A percentile compares a stretch with the other conserved stretches of the same genome.
These are phyloP conservation scores for Albugo laibachii DNA, from an alignment of 352 stramenopile species.

Conservation along the genomic window DNA sequence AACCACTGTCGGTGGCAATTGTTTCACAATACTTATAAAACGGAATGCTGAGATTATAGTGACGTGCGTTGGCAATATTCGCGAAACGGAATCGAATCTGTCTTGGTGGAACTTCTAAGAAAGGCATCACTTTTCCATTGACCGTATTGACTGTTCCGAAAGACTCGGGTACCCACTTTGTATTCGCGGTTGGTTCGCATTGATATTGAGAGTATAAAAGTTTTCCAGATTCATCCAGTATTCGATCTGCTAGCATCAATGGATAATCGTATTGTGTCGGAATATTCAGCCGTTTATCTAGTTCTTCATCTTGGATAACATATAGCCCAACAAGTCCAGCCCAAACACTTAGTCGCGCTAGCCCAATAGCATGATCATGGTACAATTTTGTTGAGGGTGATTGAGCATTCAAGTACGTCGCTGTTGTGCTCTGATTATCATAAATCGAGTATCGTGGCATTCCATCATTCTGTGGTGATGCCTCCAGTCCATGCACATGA, in stretches of 20 bases:
- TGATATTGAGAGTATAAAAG: constrained; percentile 54
- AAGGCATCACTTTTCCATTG: constrained; percentile 54
- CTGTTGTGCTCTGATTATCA: constrained; percentile 32
- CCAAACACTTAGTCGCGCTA: constrained; percentile 48
- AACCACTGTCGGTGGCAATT: constrained; percentile 45
- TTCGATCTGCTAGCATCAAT: constrained; percentile 24
- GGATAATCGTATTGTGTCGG: constrained; percentile 25
- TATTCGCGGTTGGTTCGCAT: constrained; percentile 18
- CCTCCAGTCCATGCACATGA: constrained; percentile 48
- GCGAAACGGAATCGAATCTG: constrained; percentile 38
- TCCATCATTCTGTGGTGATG: constrained; percentile 34
- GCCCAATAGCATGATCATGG: constrained; percentile 45
- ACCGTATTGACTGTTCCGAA: constrained; percentile 38
- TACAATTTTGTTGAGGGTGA: constrained; percentile 47
- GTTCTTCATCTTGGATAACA: constrained; percentile 26
- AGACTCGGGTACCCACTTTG: constrained; percentile 35
- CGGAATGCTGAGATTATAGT: constrained; percentile 57
- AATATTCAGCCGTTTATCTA: constrained; percentile 26
- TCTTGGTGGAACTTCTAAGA: constrained; percentile 26
- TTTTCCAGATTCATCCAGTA: constrained; percentile 26
- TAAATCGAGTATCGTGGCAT: constrained; percentile 36
- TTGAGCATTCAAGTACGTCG: constrained; percentile 47
- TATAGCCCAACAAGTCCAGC: constrained; percentile 35
- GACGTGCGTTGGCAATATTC: constrained; percentile 37
- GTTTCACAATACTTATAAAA: constrained; percentile 37